Evolutionary conservation across 2,329 filamentous ascomycete species (phyloP).

Genomic region (Ophioceras dolichostomum): DNA sequence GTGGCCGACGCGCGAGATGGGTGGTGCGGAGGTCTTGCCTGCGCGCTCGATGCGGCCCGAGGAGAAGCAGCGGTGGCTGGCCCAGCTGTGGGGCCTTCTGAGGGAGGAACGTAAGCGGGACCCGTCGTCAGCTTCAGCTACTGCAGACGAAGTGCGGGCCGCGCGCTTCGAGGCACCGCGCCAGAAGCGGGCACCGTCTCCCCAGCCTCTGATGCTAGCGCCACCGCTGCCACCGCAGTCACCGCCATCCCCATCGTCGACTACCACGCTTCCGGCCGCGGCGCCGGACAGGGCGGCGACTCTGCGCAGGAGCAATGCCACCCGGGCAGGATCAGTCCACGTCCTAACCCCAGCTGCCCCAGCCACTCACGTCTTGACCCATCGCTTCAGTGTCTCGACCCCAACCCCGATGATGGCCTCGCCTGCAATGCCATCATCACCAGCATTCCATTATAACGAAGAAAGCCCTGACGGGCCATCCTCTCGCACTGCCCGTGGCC

Average conservation of each 20-base stretch:
- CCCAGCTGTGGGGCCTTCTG: conserved; percentile 16
- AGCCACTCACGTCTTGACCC: background rate
- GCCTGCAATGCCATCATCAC: background rate
- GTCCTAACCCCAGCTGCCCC: background rate
- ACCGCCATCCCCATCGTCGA: background rate
- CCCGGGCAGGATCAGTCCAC: background rate
- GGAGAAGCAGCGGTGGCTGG: conserved; percentile 21
- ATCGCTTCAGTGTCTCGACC: background rate
- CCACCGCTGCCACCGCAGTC: background rate
- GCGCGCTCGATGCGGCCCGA: conserved; percentile 21
- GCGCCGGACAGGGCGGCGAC: background rate
- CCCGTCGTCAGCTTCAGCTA: background rate
- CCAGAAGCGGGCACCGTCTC: background rate
- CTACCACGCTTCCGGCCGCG: background rate
- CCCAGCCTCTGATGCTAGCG: background rate
- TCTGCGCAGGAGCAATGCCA: conserved; percentile 1
- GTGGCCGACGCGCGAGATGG: conserved; percentile 22
- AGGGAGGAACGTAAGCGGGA: conserved; percentile 8
- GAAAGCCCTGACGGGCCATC: background rate
- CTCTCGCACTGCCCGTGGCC: background rate
- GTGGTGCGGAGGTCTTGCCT: conserved; percentile 20
- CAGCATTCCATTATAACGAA: background rate
- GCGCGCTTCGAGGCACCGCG: conserved; percentile 3
- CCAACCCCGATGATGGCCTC: background rate
- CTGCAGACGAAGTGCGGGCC: background rate